Conservation (phyloP, 768 basidiomycete genomes). For the Wakefieldia striispora region DNA sequence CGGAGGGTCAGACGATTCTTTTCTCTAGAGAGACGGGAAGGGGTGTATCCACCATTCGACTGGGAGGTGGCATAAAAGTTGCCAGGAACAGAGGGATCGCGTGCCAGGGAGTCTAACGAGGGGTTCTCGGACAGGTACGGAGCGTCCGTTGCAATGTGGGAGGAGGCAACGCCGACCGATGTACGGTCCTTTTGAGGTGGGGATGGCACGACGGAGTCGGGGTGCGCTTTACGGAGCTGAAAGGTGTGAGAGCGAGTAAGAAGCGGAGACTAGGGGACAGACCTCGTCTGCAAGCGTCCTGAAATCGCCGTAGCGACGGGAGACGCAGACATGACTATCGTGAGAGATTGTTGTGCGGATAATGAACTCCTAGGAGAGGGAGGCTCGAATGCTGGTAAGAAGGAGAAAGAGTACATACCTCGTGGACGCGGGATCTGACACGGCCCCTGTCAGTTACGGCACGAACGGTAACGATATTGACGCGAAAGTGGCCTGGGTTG, state of each 20-base stretch:
- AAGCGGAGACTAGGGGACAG: conserved; percentile 14
- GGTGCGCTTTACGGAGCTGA: conserved; percentile 84
- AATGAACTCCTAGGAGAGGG: conserved; percentile 77
- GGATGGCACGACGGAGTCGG: conserved; percentile 72
- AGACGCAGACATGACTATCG: conserved; percentile 79
- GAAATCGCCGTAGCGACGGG: conserved; percentile 94
- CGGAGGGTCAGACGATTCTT: conserved; percentile 94
- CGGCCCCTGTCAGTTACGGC: conserved; percentile 81
- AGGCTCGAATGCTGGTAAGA: not conserved
- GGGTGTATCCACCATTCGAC: not conserved
- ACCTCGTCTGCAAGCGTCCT: conserved; percentile 84
- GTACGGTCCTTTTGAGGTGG: conserved; percentile 91
- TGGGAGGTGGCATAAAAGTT: conserved; percentile 13
- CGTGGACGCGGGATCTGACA: conserved; percentile 81
- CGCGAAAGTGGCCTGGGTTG: conserved; percentile 66
- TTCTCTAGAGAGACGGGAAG: conserved; percentile 69
- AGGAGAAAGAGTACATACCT: conserved; percentile 49
- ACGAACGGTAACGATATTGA: conserved; percentile 89
- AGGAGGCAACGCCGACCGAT: conserved; percentile 40
- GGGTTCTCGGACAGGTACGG: not conserved
- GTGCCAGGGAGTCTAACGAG: conserved; percentile 46
- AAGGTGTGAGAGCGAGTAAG: conserved; percentile 8
- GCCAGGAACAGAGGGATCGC: conserved; percentile 72
- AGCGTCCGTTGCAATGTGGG: conserved; percentile 2
- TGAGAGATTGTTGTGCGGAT: conserved; percentile 79